These are phyloP conservation scores for Elongisporangium prolatum DNA, from an alignment of 352 stramenopile species.

Conservation along the genomic window DNA sequence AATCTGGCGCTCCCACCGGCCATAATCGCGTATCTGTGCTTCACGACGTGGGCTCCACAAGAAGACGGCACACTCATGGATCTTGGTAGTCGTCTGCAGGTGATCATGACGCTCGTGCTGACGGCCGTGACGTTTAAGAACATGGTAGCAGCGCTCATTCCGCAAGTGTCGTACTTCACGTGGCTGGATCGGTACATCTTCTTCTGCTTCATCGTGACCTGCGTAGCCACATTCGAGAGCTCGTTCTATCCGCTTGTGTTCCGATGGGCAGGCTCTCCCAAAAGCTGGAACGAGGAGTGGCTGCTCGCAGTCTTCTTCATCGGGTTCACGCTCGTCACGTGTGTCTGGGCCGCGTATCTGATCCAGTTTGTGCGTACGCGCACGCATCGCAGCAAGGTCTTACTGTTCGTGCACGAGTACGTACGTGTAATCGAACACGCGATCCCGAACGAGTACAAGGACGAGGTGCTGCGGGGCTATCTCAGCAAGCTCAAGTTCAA, in stretches of 20 bases:
- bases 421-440: constrained; percentile 12
- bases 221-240: constrained; percentile 24
- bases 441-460: constrained; percentile 12
- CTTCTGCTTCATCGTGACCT: constrained; percentile 29
- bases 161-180: constrained; percentile 37
- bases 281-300: constrained; percentile 2
- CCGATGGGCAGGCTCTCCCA: not conserved
- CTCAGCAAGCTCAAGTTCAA: constrained; percentile 6
- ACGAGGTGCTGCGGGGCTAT: constrained; percentile 8
- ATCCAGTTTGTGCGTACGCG: constrained; percentile 8
- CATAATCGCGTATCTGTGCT: constrained; percentile 37
- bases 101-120: constrained; percentile 33
- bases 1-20: constrained; percentile 28
- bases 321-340: constrained; percentile 15
- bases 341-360: constrained; percentile 11
- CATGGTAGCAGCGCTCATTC: constrained; percentile 22
- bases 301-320: constrained; percentile 13
- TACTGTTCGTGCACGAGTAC: constrained; percentile 18
- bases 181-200: constrained; percentile 33
- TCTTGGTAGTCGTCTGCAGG: constrained; percentile 19
- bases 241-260: constrained; percentile 16
- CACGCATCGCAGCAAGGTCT: not conserved
- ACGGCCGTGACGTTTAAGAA: constrained; percentile 38
- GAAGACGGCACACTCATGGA: constrained; percentile 15
- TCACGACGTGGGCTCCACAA: constrained; percentile 22